These are phyloP conservation scores for Malbranchea cinnamomea DNA, from an alignment of 2,329 filamentous ascomycete species.

Conservation along the genomic window DNA sequence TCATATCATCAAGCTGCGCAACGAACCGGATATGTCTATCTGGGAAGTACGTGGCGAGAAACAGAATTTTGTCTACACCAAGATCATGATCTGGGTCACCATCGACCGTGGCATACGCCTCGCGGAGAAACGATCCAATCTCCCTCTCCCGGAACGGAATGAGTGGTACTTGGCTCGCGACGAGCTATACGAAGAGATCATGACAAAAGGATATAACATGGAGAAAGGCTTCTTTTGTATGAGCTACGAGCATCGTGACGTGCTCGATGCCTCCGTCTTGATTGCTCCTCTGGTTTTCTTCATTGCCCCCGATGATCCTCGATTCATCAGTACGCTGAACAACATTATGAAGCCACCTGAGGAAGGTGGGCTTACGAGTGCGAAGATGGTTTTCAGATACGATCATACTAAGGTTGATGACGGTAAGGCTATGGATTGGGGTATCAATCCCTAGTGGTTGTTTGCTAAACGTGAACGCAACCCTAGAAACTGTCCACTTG, in stretches of 20 bases:
- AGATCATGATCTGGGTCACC: constrained; percentile 71
- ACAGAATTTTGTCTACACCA: constrained; percentile 68
- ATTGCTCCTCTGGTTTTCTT: constrained; percentile 71
- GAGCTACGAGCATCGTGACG: constrained; percentile 56
- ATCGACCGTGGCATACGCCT: constrained; percentile 61
- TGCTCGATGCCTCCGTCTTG: constrained; percentile 59
- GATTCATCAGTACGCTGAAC: constrained; percentile 58
- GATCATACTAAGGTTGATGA: constrained; percentile 54
- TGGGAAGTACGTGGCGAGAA: constrained; percentile 66
- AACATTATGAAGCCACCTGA: constrained; percentile 57
- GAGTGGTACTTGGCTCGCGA: constrained; percentile 55
- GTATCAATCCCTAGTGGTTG: no score
- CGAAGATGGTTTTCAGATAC: constrained; percentile 62
- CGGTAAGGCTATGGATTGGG: no score
- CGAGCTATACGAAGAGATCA: constrained; percentile 56
- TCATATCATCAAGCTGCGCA: constrained; percentile 53
- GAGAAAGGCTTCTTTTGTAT: constrained; percentile 57
- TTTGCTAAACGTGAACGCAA: constrained; percentile 14
- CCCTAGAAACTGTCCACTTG: no score
- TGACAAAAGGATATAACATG: constrained; percentile 62
- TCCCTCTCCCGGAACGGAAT: constrained; percentile 55
- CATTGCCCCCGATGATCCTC: constrained; percentile 60
- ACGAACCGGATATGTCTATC: constrained; percentile 63
- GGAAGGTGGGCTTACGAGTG: constrained; percentile 59
- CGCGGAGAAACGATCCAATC: constrained; percentile 52